Conservation (phyloP, 2,329 filamentous ascomycete genomes). For the Endoconidiophora polonica region DNA sequence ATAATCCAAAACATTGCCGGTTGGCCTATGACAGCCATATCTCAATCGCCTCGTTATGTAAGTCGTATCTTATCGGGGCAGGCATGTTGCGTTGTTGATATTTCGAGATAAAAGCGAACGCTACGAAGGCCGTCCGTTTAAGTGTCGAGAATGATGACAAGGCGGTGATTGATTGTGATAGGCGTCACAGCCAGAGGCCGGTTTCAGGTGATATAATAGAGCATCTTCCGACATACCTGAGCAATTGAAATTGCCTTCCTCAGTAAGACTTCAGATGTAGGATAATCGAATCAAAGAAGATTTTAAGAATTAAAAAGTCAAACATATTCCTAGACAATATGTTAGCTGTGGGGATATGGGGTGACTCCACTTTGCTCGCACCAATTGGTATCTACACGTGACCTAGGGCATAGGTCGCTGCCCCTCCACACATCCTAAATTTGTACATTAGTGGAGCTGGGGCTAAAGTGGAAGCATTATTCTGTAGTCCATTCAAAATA, state of each 20-base stretch:
- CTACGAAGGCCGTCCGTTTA: not conserved
- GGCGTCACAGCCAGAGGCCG: conserved; percentile 1
- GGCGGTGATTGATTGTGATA: conserved; percentile 7
- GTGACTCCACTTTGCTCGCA: conserved; percentile 12
- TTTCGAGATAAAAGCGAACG: not conserved
- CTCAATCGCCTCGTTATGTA: not conserved
- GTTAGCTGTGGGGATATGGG: too few species aligned
- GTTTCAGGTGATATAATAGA: conserved; percentile 16
- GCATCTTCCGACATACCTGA: conserved; percentile 45
- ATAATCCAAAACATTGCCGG: conserved; percentile 19
- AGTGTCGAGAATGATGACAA: conserved; percentile 6
- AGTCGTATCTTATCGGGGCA: conserved; percentile 1
- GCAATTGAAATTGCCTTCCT: conserved; percentile 47
- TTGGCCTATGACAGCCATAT: conserved; percentile 19
- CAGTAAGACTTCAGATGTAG: conserved; percentile 43
- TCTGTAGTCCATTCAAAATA: conserved; percentile 6
- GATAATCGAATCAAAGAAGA: conserved; percentile 14
- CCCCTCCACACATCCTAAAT: conserved; percentile 11
- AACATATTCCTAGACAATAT: conserved; percentile 9
- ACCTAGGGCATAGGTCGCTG: conserved; percentile 13
- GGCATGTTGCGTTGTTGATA: not conserved
- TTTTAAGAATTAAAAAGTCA: conserved; percentile 19
- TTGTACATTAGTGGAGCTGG: conserved; percentile 3
- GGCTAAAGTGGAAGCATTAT: conserved; percentile 4
- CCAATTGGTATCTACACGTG: conserved; percentile 4